These are phyloP conservation scores for Saturnispora kantuleensis DNA, from an alignment of 805 yeast genomes.

Conservation along the genomic window DNA sequence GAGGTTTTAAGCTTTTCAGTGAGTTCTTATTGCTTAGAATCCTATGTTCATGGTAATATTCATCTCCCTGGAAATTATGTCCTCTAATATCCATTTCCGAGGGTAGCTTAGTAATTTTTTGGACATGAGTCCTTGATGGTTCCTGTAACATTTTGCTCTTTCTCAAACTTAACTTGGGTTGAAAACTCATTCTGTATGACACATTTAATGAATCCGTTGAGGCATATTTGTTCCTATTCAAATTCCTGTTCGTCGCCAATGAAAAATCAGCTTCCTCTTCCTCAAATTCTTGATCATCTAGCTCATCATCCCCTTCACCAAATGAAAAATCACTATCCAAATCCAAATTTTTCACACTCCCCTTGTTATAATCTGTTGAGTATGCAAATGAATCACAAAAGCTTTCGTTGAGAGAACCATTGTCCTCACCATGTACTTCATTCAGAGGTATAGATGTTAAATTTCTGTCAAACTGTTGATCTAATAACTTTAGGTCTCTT, in stretches of 20 bases:
- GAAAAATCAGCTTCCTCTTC: not conserved
- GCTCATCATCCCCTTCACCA: slow-evolving; percentile 15
- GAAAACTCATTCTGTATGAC: slow-evolving; percentile 22
- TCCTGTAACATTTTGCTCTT: slow-evolving; percentile 19
- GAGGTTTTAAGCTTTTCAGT: slow-evolving; percentile 14
- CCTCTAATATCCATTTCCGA: slow-evolving; percentile 7
- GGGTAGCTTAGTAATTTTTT: slow-evolving; percentile 15
- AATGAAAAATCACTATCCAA: slow-evolving; percentile 22
- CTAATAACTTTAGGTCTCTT: slow-evolving; percentile 3
- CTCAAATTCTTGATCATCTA: slow-evolving; percentile 5
- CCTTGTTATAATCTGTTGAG: slow-evolving; percentile 16
- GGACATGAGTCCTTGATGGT: slow-evolving; percentile 20
- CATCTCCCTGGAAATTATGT: slow-evolving; percentile 1
- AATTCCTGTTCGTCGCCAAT: slow-evolving; percentile 3
- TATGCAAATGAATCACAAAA: slow-evolving; percentile 11
- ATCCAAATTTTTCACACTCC: slow-evolving; percentile 23
- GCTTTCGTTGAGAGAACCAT: slow-evolving; percentile 2
- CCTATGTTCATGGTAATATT: not conserved
- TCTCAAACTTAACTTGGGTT: slow-evolving; percentile 19
- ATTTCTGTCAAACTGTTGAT: not conserved
- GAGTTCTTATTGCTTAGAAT: slow-evolving; percentile 11
- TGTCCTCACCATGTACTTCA: not conserved
- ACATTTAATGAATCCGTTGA: slow-evolving; percentile 21
- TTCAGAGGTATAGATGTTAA: too few species aligned
- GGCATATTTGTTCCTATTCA: slow-evolving; percentile 5